Conservation (phyloP, 148 eudicot genomes). For the Rhododendron simsii region DNA sequence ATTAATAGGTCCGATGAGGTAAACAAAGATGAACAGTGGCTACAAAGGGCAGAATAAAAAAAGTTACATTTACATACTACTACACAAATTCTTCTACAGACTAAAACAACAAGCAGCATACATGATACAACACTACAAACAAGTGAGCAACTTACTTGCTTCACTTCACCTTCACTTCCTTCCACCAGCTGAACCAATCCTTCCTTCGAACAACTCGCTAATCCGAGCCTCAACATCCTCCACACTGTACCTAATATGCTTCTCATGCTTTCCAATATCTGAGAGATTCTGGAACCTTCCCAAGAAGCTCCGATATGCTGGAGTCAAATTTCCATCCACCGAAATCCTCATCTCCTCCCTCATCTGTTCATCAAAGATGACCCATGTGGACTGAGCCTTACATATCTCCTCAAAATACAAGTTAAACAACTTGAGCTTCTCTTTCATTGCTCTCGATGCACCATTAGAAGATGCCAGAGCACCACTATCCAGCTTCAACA, state of each 20-base stretch:
- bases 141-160: constrained; percentile 11
- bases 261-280: constrained; percentile 71
- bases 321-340: constrained; percentile 38
- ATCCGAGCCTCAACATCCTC: constrained; percentile 78
- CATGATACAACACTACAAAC: constrained; percentile 19
- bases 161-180: constrained; percentile 26
- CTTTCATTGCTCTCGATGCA: constrained; percentile 50
- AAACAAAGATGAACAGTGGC: constrained; percentile 1
- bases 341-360: constrained; percentile 69
- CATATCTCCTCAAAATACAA: constrained; percentile 63
- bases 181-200: constrained; percentile 23
- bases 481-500: constrained; percentile 57
- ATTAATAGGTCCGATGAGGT: background rate
- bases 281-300: constrained; percentile 51
- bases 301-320: constrained; percentile 69
- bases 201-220: constrained; percentile 67
- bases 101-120: constrained; percentile 14
- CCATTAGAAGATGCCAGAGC: constrained; percentile 31
- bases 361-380: constrained; percentile 71
- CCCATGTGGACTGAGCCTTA: constrained; percentile 70
- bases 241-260: constrained; percentile 58
- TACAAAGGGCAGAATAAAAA: background rate
- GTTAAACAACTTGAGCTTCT: constrained; percentile 75
- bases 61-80: constrained; percentile 18
- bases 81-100: constrained; percentile 11